Evolutionary conservation across 2,329 filamentous ascomycete genomes (phyloP).

Genomic region (Blastomyces parvus): DNA sequence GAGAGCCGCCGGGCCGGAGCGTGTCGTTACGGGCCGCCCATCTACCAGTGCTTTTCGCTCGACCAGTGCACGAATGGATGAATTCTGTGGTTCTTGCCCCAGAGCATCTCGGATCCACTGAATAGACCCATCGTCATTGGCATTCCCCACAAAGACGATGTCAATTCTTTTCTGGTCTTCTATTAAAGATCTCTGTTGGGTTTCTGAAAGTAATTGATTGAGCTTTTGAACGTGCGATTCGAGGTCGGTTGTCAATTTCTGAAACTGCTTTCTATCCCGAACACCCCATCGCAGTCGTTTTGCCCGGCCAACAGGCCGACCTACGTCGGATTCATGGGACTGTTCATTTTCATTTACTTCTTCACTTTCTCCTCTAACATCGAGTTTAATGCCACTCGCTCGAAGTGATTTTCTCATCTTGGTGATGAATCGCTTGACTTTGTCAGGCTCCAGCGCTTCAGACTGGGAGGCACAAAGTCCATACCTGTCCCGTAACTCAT

Average conservation of each 20-base stretch:
- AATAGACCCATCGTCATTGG: not conserved
- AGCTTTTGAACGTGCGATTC: constrained; percentile 3
- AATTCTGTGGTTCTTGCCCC: constrained; percentile 1
- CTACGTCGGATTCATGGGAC: not conserved
- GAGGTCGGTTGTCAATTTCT: constrained; percentile 3
- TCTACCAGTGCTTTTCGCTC: constrained; percentile 4
- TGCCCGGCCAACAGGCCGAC: not conserved
- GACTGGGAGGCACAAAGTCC: constrained; percentile 5
- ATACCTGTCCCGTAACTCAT: not conserved
- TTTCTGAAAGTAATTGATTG: constrained; percentile 4
- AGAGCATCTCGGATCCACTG: constrained; percentile 3
- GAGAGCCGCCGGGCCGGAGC: not conserved
- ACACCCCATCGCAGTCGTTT: constrained; percentile 5
- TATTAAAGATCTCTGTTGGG: not conserved
- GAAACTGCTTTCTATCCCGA: constrained; percentile 1
- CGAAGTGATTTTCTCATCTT: constrained; percentile 8
- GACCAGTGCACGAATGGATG: constrained; percentile 1
- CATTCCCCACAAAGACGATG: constrained; percentile 4
- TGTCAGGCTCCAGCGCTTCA: not conserved
- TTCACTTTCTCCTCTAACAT: not conserved
- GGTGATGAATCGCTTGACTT: constrained; percentile 2
- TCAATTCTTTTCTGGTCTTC: constrained; percentile 6
- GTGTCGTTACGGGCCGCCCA: not conserved
- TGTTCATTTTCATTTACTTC: not conserved
- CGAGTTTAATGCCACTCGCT: constrained; percentile 7